Conservation (phyloP, 2,329 filamentous ascomycete species). For the Xylariaceae sp. region DNA sequence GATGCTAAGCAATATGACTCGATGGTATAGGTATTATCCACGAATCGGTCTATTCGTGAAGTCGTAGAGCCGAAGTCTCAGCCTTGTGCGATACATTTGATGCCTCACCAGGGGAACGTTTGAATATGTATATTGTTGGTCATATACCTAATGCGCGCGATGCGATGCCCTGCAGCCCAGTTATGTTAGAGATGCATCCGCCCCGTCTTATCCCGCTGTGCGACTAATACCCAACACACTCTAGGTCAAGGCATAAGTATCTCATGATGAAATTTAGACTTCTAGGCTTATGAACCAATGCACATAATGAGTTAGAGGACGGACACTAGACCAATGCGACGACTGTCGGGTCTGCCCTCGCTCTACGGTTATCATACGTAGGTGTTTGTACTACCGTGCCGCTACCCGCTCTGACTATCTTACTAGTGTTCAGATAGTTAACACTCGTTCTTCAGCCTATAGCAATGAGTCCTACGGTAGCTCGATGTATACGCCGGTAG, state of each 20-base stretch:
- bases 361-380: conserved; percentile 3
- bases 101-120: conserved; percentile 6
- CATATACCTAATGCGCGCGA: conserved; percentile 3
- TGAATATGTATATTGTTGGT: conserved; percentile 6
- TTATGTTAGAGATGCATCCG: conserved; percentile 28
- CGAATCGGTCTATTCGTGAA: conserved; percentile 1
- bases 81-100: conserved; percentile 21
- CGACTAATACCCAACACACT: conserved; percentile 3
- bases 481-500: neutral
- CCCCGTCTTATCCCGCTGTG: conserved; percentile 35
- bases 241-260: neutral
- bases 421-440: neutral
- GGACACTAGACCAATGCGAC: conserved; percentile 8
- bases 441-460: neutral
- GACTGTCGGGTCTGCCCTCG: conserved; percentile 8
- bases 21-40: neutral
- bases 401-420: neutral
- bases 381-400: neutral
- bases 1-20: no score
- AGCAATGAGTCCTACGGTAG: neutral
- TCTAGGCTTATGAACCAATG: conserved; percentile 7
- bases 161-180: conserved; percentile 19
- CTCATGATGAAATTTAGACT: conserved; percentile 1
- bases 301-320: conserved; percentile 5
- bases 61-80: conserved; percentile 7